Evolutionary conservation across 2,329 filamentous ascomycete genomes (phyloP).

Genomic region (Drechmeria coniospora): DNA sequence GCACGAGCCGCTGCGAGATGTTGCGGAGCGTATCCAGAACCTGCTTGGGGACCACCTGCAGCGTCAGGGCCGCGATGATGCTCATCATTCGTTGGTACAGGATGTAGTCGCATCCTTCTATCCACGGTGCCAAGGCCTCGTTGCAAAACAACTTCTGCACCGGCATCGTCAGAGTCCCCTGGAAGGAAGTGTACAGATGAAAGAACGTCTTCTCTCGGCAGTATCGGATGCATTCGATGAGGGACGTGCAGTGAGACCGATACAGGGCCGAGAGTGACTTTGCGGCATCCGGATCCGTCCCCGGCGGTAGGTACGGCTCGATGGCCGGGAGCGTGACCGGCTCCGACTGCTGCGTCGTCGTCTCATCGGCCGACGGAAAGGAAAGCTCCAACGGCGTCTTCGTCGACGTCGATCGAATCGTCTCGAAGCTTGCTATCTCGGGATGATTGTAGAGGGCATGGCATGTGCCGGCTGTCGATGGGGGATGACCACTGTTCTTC

Average conservation of each 20-base stretch:
- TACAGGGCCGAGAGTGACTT: conserved; percentile 79
- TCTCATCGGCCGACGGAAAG: conserved; percentile 43
- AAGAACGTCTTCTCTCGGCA: conserved; percentile 97
- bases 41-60: conserved; percentile 79
- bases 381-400: conserved; percentile 45
- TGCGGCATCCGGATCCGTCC: conserved; percentile 76
- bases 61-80: conserved; percentile 73
- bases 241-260: conserved; percentile 83
- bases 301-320: conserved; percentile 59
- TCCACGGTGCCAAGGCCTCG: conserved; percentile 73
- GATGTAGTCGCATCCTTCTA: conserved; percentile 86
- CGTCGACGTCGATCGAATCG: conserved; percentile 38
- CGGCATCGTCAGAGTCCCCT: conserved; percentile 89
- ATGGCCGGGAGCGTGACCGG: conserved; percentile 74
- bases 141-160: conserved; percentile 85
- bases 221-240: conserved; percentile 89
- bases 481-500: conserved; percentile 3
- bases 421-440: conserved; percentile 38
- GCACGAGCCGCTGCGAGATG: conserved; percentile 67
- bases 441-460: conserved; percentile 45
- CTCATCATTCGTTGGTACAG: conserved; percentile 96
- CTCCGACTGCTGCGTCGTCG: conserved; percentile 42
- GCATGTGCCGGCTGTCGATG: conserved; percentile 9
- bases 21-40: conserved; percentile 78
- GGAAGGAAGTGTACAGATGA: conserved; percentile 85